A percentile compares a stretch with the other conserved stretches of the same genome.
These are phyloP conservation scores for Tetrahymena thermophila DNA, from an alignment of 73 alveolate species.

Conservation along the genomic window DNA sequence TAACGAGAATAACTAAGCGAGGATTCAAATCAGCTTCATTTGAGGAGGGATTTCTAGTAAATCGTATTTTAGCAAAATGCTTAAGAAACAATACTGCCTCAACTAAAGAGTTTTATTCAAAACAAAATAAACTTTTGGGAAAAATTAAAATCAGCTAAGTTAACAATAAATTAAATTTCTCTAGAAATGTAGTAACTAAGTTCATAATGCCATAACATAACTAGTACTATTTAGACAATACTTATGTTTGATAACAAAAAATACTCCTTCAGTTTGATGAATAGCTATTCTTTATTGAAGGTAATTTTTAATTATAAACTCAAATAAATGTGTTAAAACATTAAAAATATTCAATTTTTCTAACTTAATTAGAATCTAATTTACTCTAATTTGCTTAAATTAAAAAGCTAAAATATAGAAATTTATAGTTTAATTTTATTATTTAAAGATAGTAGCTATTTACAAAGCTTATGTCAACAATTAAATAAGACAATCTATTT, in stretches of 20 bases:
- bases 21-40: neutral
- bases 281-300: neutral
- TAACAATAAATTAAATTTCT: neutral
- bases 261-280: neutral
- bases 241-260: neutral
- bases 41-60: neutral
- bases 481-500: neutral
- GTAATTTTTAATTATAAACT: neutral
- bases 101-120: neutral
- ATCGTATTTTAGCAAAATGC: neutral
- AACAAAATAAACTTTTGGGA: neutral
- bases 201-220: neutral
- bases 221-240: neutral
- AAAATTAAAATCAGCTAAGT: neutral
- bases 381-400: neutral
- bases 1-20: neutral
- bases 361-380: too few species aligned
- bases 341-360: too few species aligned
- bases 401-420: neutral
- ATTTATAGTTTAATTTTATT: neutral
- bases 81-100: neutral
- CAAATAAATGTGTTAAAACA: too few species aligned
- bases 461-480: neutral
- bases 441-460: neutral
- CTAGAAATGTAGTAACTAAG: neutral